Evolutionary conservation across 179 eudicot species (phyloP), one percentile per base, ranked within the genome.

Genomic region (Gypsophila paniculata): DNA sequence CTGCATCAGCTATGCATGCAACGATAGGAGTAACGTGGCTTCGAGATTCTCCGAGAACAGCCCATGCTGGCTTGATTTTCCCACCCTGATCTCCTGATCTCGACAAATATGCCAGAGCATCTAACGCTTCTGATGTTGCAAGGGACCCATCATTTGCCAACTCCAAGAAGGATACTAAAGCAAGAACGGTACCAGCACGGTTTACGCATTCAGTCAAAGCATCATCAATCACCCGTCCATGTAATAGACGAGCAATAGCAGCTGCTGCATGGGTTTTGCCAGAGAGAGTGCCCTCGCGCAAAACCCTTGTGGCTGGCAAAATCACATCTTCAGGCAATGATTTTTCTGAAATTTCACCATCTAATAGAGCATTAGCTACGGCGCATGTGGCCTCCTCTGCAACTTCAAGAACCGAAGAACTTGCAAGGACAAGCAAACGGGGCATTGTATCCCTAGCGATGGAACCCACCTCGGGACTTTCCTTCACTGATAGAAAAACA

Each of bases 261-360:
- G 98, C 98, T 78, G 99, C 97, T 9, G 91, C 99, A 81, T 86
- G 97, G 49, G 86, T 89, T 85, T 84, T 93, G 70, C 96, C 96
- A 65, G 77, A 70, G 76, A 75, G 82, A 70, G 86, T 84, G 26
- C 99, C 94, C 73, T 93, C 99, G 42, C 85, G 88, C 72, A 96
- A 77, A 77, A 95, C 90, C 85, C 98, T 86, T 51, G 98, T 89
- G 53, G 97, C 91, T 2, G 99, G 90, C 60, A 89, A 57, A 80
- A 96, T 82, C 52, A 96, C 82, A 63, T 93, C 98, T 82, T 92
- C 98, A 63, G 93, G 86, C 55, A 74, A 53, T 68, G 86, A 85
- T 79, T 75, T 87, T 62, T 68, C 90, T 38, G 96, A 88, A 74
- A 91, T 86, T 75, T 82, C 90, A 72, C 74, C 74, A 68, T 90